Percentiles rank a stretch among this genome's conserved stretches.
Evolutionary conservation across 2,329 filamentous ascomycete genomes (phyloP).

Genomic region (Leptographium flavum): DNA sequence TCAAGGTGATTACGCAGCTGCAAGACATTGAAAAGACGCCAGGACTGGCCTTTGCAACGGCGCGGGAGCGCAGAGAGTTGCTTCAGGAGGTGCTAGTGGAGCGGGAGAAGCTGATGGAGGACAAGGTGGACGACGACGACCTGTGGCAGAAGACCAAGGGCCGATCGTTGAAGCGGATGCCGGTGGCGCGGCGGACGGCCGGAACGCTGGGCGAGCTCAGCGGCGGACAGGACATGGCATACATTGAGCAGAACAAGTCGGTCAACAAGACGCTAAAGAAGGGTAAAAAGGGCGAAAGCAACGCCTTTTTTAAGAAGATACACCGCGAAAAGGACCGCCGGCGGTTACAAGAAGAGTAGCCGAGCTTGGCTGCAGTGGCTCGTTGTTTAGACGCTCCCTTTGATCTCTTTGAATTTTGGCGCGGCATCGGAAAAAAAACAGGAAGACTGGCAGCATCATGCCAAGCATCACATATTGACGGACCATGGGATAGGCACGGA

Average conservation of each 20-base stretch:
- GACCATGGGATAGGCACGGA: not conserved
- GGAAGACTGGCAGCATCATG: not conserved
- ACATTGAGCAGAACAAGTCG: slow-evolving; percentile 67
- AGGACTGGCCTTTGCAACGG: slow-evolving; percentile 64
- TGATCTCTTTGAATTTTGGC: not conserved
- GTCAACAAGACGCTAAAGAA: slow-evolving; percentile 50
- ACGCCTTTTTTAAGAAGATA: slow-evolving; percentile 35
- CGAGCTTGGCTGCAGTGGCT: not conserved
- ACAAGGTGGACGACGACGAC: slow-evolving; percentile 22
- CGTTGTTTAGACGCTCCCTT: not conserved
- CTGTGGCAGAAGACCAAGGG: slow-evolving; percentile 16
- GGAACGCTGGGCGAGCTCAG: slow-evolving; percentile 75
- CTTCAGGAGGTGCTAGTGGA: slow-evolving; percentile 82
- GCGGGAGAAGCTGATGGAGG: slow-evolving; percentile 26
- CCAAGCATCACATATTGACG: not conserved
- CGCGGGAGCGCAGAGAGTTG: slow-evolving; percentile 69
- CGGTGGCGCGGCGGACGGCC: slow-evolving; percentile 59
- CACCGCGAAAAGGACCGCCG: slow-evolving; percentile 1
- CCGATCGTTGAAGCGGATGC: slow-evolving; percentile 10
- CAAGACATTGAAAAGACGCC: slow-evolving; percentile 79
- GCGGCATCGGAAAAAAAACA: not conserved
- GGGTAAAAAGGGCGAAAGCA: slow-evolving; percentile 37
- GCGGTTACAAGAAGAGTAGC: not conserved
- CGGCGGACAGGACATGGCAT: slow-evolving; percentile 96
- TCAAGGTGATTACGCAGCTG: slow-evolving; percentile 95